Evolutionary conservation across 306 rosid species (phyloP).

Genomic region (Sicyos edulis): DNA sequence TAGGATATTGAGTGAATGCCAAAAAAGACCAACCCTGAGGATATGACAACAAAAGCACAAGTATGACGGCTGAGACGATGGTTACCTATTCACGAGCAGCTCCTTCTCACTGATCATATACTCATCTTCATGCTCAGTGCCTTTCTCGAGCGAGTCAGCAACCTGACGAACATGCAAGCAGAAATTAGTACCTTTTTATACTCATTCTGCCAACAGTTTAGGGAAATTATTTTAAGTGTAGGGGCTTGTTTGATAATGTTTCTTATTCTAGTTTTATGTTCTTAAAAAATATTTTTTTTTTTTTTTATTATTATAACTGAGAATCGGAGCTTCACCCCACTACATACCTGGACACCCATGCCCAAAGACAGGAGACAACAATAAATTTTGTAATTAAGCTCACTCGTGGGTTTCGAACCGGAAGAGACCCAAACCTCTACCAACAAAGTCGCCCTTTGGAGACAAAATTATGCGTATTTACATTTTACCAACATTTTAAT

Average conservation of each 20-base stretch:
- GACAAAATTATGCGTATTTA: not conserved
- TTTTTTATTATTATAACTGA: too few species aligned
- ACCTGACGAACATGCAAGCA: conserved; percentile 39
- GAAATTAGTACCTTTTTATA: not conserved
- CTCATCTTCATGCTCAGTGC: conserved; percentile 98
- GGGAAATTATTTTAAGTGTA: not conserved
- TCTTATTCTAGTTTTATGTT: not conserved
- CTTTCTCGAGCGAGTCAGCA: conserved; percentile 97
- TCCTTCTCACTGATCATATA: conserved; percentile 98
- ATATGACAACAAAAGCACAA: conserved; percentile 22
- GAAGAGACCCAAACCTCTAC: too few species aligned
- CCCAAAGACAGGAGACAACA: too few species aligned
- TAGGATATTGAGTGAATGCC: conserved; percentile 7
- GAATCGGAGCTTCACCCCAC: too few species aligned
- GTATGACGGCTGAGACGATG: not conserved
- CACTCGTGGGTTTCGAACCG: too few species aligned
- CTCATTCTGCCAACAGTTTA: not conserved
- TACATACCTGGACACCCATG: too few species aligned
- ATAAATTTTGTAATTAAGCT: too few species aligned
- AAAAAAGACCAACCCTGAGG: conserved; percentile 23
- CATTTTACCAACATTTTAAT: not conserved
- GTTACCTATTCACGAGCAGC: conserved; percentile 90
- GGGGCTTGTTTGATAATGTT: not conserved
- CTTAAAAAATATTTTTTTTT: not conserved
- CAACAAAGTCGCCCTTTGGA: too few species aligned